Conservation (phyloP, 1,284 basidiomycete species). For the Schizophyllum commune region DNA sequence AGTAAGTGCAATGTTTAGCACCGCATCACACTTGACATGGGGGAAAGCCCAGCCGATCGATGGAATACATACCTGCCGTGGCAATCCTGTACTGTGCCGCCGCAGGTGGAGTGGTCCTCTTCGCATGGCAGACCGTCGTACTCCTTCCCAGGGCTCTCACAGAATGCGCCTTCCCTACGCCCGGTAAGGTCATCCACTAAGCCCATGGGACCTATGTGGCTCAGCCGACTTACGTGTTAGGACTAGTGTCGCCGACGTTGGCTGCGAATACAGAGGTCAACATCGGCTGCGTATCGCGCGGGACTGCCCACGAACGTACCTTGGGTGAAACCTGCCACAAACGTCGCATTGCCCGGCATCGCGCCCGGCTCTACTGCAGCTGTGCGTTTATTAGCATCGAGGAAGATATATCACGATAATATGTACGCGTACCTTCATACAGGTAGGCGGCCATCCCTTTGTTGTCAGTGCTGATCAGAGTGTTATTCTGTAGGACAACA, state of each 20-base stretch:
- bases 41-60: neutral
- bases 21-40: neutral
- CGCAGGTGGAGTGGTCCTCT: slow-evolving; percentile 65
- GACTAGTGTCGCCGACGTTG: slow-evolving; percentile 72
- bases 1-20: slow-evolving; percentile 1
- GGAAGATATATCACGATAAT: neutral
- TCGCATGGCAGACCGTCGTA: slow-evolving; percentile 63
- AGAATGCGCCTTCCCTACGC: slow-evolving; percentile 60
- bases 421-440: slow-evolving; percentile 49
- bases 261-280: slow-evolving; percentile 29
- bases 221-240: slow-evolving; percentile 54
- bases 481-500: slow-evolving; percentile 52
- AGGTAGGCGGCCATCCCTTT: slow-evolving; percentile 78
- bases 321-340: slow-evolving; percentile 73
- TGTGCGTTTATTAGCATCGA: slow-evolving; percentile 17
- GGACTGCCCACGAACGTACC: slow-evolving; percentile 29
- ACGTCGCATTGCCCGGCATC: slow-evolving; percentile 62
- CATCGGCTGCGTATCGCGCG: slow-evolving; percentile 3
- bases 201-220: neutral
- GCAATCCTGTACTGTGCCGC: slow-evolving; percentile 58
- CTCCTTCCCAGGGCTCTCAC: slow-evolving; percentile 63
- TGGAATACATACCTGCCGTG: slow-evolving; percentile 40
- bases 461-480: slow-evolving; percentile 69
- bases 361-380: slow-evolving; percentile 53
- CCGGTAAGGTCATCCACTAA: neutral